Evolutionary conservation across 1,284 basidiomycete species (phyloP), one percentile per base, ranked within the genome.

Genomic region (Cutaneotrichosporon cavernicola): DNA sequence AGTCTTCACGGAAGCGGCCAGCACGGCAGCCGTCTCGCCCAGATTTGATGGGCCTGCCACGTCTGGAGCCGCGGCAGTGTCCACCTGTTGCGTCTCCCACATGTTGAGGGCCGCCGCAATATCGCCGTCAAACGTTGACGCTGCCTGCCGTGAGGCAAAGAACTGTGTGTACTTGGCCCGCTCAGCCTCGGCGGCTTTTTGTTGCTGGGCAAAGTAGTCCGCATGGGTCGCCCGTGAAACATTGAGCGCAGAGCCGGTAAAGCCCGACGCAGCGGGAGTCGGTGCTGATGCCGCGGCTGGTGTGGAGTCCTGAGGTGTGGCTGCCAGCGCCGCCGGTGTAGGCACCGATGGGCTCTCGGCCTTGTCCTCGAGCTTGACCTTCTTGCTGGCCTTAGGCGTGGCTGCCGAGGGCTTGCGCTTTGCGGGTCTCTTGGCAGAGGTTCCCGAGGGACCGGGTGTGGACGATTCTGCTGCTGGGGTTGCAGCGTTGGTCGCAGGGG

Each of bases 151-250:
- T 2, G 61, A 26, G 2, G 61, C 56, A 36, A 68, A 68, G 60
- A 68, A 68, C 34, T 57, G 52, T 1, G 61, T 32, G 21, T 60
- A 22, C 32, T 61, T 59, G 4, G 62, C 64, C 16, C 64, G 61
- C 36, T 63, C 66, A 10, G 40, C 57, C 36, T 61, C 64, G n/a
- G 57, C 57, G 4, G 62, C 58, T 46, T 68, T 68, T n/a, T 60
- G 58, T 58, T 68, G 66, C 32, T 63, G 62, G 11, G 66, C 66
- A 47, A 68, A 68, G 64, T 68, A 68, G 57, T 68, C 66, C 38
- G 64, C 64, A 30, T 68, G 66, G 13, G 60, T 56, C 1, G 66
- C 31, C 7, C 66, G 61, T 1, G 66, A 60, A 8, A 68, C 62
- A 32, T 51, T 59, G 22, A 61, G 57, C 0, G 64, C 64, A 43